Evolutionary conservation across 331 rosid genomes (phyloP).

Genomic region (Acacia pycnantha): DNA sequence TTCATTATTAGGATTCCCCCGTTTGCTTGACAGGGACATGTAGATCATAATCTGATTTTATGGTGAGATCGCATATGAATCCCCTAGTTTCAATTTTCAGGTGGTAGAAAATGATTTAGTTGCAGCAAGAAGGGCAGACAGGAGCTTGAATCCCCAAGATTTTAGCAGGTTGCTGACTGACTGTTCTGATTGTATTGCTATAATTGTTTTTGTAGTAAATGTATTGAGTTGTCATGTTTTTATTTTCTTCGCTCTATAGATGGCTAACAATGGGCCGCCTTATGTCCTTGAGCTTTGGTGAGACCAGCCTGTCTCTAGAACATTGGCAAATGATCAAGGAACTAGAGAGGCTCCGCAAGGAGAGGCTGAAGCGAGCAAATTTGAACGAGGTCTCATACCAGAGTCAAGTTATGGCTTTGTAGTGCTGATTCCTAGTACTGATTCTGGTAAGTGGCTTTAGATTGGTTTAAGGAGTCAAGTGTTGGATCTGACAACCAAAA

Average conservation of each 20-base stretch:
- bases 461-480: slow-evolving; percentile 12
- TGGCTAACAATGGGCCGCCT: slow-evolving; percentile 38
- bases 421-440: not conserved
- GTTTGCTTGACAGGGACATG: not conserved
- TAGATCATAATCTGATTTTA: not conserved
- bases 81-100: slow-evolving; percentile 38
- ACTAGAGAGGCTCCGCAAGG: not conserved
- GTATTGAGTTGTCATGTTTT: slow-evolving; percentile 9
- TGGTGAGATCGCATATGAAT: not conserved
- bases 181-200: not conserved
- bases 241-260: slow-evolving; percentile 38
- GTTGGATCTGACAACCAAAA: slow-evolving; percentile 7
- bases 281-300: not conserved
- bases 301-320: not conserved
- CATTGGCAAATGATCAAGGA: not conserved
- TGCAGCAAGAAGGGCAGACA: slow-evolving; percentile 61
- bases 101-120: slow-evolving; percentile 84
- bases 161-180: slow-evolving; percentile 66
- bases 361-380: not conserved
- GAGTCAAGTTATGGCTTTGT: not conserved
- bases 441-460: slow-evolving; percentile 1
- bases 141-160: slow-evolving; percentile 60
- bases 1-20: not conserved
- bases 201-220: not conserved
- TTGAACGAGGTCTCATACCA: not conserved